phyloP scores from a whole-genome alignment of 202 grass and related monocot species.

The Musa balbisiana region DNA sequence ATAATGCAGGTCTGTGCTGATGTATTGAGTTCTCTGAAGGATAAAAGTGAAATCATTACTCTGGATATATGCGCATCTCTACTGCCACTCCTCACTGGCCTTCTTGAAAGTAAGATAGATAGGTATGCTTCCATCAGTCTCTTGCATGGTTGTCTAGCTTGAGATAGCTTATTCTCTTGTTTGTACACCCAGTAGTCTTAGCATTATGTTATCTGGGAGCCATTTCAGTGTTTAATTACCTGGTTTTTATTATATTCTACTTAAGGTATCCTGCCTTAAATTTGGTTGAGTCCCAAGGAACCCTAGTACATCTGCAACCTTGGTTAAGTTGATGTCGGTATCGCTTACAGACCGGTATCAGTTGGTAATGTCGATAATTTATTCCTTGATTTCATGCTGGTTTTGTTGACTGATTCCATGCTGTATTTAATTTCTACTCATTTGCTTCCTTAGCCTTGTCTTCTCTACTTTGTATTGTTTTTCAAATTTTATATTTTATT shows the following conservation, averaged over 20 bases:
- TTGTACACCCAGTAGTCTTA: slow-evolving; percentile 18
- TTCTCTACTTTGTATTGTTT: no score
- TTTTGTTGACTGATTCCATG: no score
- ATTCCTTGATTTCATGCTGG: no score
- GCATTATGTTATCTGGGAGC: slow-evolving; percentile 9
- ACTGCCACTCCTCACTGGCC: slow-evolving; percentile 55
- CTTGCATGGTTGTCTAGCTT: background rate
- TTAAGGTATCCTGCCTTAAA: background rate
- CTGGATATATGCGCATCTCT: slow-evolving; percentile 83
- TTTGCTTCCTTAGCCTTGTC: no score
- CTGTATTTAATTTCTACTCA: no score
- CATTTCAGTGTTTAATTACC: background rate
- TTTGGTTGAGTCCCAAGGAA: background rate
- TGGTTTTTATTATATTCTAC: background rate
- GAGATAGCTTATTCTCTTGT: slow-evolving; percentile 13
- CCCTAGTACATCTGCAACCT: background rate
- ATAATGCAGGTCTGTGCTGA: slow-evolving; percentile 79
- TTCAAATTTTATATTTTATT: no score
- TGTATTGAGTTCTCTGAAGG: slow-evolving; percentile 64
- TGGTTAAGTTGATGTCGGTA: no score
- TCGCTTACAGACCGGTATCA: no score
- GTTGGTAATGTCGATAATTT: no score
- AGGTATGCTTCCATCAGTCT: slow-evolving; percentile 43
- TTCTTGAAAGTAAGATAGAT: slow-evolving; percentile 95
- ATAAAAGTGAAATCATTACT: slow-evolving; percentile 69